phyloP scores from a whole-genome alignment of 441 rosid genomes.

The Arabidopsis hybrid region DNA sequence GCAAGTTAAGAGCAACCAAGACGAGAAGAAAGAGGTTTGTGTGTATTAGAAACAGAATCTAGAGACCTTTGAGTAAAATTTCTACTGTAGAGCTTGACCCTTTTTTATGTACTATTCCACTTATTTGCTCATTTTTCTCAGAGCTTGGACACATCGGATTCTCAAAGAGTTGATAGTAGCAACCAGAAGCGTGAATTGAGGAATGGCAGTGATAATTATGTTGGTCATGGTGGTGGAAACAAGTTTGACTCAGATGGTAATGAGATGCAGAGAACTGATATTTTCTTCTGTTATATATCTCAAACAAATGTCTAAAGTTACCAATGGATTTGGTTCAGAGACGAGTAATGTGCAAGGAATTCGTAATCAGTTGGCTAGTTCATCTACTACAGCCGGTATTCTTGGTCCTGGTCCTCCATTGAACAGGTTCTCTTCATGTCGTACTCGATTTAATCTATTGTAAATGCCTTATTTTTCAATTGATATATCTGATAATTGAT shows the following conservation, averaged over 20 bases:
- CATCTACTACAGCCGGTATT: slow-evolving; percentile 46
- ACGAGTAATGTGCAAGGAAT: slow-evolving; percentile 58
- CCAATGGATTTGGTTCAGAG: slow-evolving; percentile 51
- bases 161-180: not conserved
- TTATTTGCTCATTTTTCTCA: slow-evolving; percentile 34
- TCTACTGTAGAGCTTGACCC: not conserved
- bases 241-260: slow-evolving; percentile 62
- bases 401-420: slow-evolving; percentile 49
- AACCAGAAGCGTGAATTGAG: slow-evolving; percentile 4
- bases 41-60: not conserved
- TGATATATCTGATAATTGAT: not conserved
- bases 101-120: not conserved
- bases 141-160: slow-evolving; percentile 54
- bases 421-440: not conserved
- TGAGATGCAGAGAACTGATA: not conserved
- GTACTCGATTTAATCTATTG: not conserved
- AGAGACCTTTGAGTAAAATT: not conserved
- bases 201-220: not conserved
- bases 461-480: not conserved
- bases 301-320: slow-evolving; percentile 19
- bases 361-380: slow-evolving; percentile 52
- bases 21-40: slow-evolving; percentile 82
- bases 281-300: not conserved
- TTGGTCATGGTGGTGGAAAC: slow-evolving; percentile 58
- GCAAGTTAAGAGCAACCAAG: slow-evolving; percentile 88